Evolutionary conservation across 352 stramenopile species (phyloP).

Genomic region (Labyrinthula sp.): DNA sequence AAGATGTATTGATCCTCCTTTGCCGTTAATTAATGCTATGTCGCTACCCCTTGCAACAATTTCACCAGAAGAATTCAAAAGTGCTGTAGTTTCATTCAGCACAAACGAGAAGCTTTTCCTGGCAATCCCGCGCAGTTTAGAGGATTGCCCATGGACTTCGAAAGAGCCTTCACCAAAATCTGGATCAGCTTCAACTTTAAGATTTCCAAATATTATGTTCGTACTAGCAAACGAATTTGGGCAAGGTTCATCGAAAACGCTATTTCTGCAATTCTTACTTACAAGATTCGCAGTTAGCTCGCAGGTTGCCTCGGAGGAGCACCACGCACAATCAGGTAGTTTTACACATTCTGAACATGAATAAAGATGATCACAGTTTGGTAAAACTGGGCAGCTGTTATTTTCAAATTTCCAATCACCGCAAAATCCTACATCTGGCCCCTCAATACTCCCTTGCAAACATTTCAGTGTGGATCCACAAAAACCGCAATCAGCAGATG

Average conservation of each 20-base stretch:
- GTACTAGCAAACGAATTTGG: conserved; percentile 42
- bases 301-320: conserved; percentile 52
- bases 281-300: conserved; percentile 58
- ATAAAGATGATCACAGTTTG: conserved; percentile 37
- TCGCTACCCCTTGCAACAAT: too few species aligned
- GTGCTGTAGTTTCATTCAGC: too few species aligned
- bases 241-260: conserved; percentile 60
- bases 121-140: conserved; percentile 5
- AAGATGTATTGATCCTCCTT: too few species aligned
- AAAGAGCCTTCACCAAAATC: conserved; percentile 41
- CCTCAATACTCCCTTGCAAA: conserved; percentile 42
- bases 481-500: conserved; percentile 50
- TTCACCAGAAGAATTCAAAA: too few species aligned
- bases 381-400: conserved; percentile 29
- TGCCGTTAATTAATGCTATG: too few species aligned
- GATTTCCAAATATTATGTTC: conserved; percentile 42
- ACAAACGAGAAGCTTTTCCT: too few species aligned
- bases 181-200: conserved; percentile 40
- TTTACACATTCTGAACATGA: conserved; percentile 45
- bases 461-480: conserved; percentile 69
- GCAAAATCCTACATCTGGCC: conserved; percentile 42
- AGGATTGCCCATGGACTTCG: conserved; percentile 19
- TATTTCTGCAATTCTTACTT: conserved; percentile 47
- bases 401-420: conserved; percentile 36
- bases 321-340: conserved; percentile 58